These are phyloP conservation scores for Silene uniflora DNA, from an alignment of 148 eudicot genomes.

Conservation along the genomic window DNA sequence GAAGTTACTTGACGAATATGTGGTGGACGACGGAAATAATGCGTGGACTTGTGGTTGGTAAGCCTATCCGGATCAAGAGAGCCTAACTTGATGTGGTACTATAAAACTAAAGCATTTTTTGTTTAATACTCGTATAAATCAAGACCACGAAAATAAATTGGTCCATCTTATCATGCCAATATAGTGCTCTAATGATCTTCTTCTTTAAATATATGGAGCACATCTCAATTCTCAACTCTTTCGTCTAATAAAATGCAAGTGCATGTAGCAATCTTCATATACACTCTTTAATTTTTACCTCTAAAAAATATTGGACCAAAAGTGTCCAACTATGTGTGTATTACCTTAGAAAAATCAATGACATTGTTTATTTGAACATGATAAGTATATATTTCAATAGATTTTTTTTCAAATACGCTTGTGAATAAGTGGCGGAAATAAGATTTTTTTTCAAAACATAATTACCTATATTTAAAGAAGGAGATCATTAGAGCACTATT, in stretches of 20 bases:
- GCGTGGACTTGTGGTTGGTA: neutral
- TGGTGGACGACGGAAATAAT: neutral
- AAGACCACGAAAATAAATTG: neutral
- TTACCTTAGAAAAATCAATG: neutral
- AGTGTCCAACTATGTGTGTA: too few relatives aligned
- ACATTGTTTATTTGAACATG: neutral
- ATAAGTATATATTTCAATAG: neutral
- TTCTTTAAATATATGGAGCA: neutral
- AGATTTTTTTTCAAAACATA: too few relatives aligned
- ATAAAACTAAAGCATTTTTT: neutral
- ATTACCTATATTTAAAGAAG: too few relatives aligned
- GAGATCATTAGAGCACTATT: neutral
- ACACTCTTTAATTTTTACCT: neutral
- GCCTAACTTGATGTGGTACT: neutral
- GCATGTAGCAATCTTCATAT: neutral
- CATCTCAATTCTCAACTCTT: neutral
- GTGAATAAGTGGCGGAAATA: too few relatives aligned
- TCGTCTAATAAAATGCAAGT: neutral
- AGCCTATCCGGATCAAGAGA: neutral
- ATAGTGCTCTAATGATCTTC: neutral
- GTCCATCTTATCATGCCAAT: constrained; percentile 5
- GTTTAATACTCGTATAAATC: neutral
- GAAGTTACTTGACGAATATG: neutral
- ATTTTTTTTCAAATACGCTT: too few relatives aligned
- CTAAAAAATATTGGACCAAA: neutral